A percentile compares a stretch with the other conserved stretches of the same genome.
Evolutionary conservation across 2,329 filamentous ascomycete genomes (phyloP).

Genomic region (Cladobotryum protrusum): DNA sequence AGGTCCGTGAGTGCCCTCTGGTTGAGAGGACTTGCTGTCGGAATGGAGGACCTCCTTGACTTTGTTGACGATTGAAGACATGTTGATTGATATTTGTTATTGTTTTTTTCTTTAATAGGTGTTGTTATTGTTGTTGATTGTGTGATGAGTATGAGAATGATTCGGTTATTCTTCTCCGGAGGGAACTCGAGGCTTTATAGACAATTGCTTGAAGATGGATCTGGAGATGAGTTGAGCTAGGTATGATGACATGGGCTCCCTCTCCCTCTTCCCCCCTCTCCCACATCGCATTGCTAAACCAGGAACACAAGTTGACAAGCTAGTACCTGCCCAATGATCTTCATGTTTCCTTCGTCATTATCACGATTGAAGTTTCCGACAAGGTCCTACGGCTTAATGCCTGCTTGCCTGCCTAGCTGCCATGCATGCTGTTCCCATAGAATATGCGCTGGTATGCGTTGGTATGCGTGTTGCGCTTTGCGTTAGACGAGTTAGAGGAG

Average conservation of each 20-base stretch:
- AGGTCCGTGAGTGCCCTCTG: conserved; percentile 26
- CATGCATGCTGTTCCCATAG: no score
- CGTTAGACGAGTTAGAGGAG: no score
- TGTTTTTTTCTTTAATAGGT: conserved; percentile 2
- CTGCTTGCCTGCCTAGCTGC: no score
- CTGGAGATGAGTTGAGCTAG: not conserved
- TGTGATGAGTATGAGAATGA: not conserved
- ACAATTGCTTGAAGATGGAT: not conserved
- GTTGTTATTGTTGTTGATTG: not conserved
- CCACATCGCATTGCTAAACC: no score
- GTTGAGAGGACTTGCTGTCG: conserved; percentile 26
- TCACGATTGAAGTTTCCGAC: no score
- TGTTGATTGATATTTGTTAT: conserved; percentile 28
- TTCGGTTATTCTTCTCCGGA: not conserved
- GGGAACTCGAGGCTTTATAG: not conserved
- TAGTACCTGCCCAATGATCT: no score
- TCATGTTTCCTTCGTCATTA: no score
- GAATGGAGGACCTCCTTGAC: conserved; percentile 50
- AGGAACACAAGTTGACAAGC: no score
- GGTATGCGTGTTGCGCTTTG: no score
- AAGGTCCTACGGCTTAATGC: no score
- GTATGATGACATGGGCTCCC: not conserved
- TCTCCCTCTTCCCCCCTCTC: no score
- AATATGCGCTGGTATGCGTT: no score
- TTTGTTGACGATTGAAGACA: conserved; percentile 54